phyloP scores from a whole-genome alignment of 1,284 basidiomycete genomes.

The Naganishia sp. region DNA sequence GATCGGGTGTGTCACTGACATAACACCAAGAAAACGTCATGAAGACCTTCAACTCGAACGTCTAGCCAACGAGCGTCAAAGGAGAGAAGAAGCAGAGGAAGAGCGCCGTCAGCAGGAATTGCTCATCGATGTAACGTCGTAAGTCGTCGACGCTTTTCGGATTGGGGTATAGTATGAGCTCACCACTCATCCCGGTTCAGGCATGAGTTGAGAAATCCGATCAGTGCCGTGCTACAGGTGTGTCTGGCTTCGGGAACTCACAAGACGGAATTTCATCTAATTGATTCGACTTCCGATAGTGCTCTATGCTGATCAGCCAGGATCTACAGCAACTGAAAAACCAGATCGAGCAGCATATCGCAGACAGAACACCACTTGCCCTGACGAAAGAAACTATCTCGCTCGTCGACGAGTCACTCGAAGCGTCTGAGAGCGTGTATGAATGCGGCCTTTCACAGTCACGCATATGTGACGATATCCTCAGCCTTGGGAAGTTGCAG shows the following conservation, averaged over 20 bases:
- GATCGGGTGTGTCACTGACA: constrained; percentile 47
- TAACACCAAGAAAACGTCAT: constrained; percentile 48
- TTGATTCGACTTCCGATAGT: constrained; percentile 38
- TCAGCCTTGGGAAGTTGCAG: constrained; percentile 55
- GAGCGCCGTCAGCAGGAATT: constrained; percentile 51
- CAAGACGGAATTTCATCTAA: constrained; percentile 27
- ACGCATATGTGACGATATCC: constrained; percentile 55
- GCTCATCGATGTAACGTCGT: constrained; percentile 52
- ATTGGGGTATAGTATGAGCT: background rate
- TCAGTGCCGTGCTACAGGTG: constrained; percentile 50
- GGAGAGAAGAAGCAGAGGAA: constrained; percentile 50
- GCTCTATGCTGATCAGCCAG: constrained; percentile 50
- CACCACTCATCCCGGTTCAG: background rate
- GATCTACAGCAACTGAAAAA: constrained; percentile 45
- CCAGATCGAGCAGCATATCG: constrained; percentile 40
- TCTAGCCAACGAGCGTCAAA: constrained; percentile 48
- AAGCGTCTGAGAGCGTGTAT: constrained; percentile 50
- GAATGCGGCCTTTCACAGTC: constrained; percentile 55
- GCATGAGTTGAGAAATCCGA: constrained; percentile 52
- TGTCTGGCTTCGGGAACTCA: constrained; percentile 21
- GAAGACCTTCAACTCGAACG: constrained; percentile 47
- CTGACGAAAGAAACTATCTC: constrained; percentile 47
- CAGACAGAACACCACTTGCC: constrained; percentile 39
- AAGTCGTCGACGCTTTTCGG: background rate
- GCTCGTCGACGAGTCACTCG: constrained; percentile 53